Evolutionary conservation across 176 grass and related monocot genomes (phyloP).

Genomic region (Carex littledalei): DNA sequence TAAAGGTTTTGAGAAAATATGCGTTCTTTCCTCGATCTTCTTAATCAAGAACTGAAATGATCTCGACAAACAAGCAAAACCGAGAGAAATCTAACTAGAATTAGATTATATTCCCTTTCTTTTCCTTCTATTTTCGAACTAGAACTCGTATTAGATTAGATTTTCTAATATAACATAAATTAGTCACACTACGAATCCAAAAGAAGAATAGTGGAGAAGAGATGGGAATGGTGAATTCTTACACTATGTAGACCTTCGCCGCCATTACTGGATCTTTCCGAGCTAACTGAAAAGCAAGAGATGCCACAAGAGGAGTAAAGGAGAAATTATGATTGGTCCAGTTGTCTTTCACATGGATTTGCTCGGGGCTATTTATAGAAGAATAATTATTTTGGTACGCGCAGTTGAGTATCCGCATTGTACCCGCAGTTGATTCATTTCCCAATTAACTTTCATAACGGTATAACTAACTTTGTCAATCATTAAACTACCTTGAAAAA

Average conservation of each 20-base stretch:
- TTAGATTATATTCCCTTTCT: background rate
- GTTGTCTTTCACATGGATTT: slow-evolving; percentile 14
- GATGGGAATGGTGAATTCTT: background rate
- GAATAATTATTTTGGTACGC: too few species aligned
- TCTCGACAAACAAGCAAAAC: background rate
- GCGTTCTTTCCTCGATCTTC: background rate
- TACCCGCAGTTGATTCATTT: too few species aligned
- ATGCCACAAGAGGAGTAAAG: background rate
- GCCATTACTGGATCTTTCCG: slow-evolving; percentile 20
- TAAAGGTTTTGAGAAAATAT: background rate
- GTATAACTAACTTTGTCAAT: too few species aligned
- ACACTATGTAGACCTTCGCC: slow-evolving; percentile 38
- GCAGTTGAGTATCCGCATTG: too few species aligned
- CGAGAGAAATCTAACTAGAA: background rate
- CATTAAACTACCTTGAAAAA: too few species aligned
- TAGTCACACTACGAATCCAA: background rate
- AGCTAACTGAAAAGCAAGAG: background rate
- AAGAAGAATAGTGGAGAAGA: background rate
- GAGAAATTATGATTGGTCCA: background rate
- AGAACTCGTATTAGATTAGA: background rate
- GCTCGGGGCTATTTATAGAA: slow-evolving; percentile 18
- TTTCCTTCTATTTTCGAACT: background rate
- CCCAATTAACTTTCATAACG: too few species aligned
- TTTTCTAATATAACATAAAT: background rate
- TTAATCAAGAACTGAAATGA: background rate